Evolutionary conservation across 305 asterid genomes (phyloP).

Genomic region (Fraxinus paxiana): DNA sequence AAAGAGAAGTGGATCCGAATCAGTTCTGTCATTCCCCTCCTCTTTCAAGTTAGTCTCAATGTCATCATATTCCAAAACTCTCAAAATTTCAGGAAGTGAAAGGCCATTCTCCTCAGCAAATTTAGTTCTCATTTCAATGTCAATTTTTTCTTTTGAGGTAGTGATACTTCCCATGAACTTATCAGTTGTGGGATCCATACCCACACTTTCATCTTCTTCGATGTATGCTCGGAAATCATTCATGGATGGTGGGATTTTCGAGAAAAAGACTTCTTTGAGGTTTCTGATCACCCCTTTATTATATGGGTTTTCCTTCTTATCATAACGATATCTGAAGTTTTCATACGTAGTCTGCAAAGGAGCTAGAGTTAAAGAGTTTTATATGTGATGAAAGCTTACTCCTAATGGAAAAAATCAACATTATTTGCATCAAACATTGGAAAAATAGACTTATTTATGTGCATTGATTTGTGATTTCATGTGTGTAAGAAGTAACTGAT

Average conservation of each 20-base stretch:
- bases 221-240: constrained; percentile 52
- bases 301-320: constrained; percentile 69
- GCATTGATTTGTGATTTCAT: background rate
- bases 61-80: constrained; percentile 42
- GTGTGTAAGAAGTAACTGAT: background rate
- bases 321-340: constrained; percentile 70
- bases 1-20: constrained; percentile 22
- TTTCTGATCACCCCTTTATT: constrained; percentile 56
- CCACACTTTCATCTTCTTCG: constrained; percentile 38
- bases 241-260: constrained; percentile 51
- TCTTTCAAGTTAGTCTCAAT: constrained; percentile 27
- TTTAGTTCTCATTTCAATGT: constrained; percentile 54
- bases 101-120: constrained; percentile 39
- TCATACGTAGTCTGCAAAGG: constrained; percentile 70
- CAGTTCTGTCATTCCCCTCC: constrained; percentile 27
- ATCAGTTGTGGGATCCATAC: constrained; percentile 23
- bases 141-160: constrained; percentile 58
- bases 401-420: background rate
- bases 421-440: background rate
- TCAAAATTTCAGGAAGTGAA: constrained; percentile 53
- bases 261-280: constrained; percentile 50
- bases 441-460: background rate
- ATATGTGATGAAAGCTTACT: background rate
- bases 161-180: constrained; percentile 26
- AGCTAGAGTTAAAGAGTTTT: background rate